Evolutionary conservation across 768 basidiomycete species (phyloP).

Genomic region (Gautieria morchelliformis): DNA sequence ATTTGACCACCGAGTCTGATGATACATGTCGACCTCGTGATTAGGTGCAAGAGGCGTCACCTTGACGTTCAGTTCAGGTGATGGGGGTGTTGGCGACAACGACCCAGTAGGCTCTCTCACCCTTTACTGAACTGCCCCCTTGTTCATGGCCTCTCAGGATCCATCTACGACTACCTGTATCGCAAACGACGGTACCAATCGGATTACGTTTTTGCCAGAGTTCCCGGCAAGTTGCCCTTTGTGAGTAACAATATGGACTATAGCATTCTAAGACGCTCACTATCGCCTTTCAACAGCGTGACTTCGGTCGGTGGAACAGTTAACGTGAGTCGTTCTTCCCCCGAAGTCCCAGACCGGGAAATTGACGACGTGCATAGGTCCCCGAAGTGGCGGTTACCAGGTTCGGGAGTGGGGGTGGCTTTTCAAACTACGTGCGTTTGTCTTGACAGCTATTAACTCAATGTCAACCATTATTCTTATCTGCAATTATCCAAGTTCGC

Average conservation of each 20-base stretch:
- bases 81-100: slow-evolving; percentile 60
- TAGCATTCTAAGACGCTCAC: not conserved
- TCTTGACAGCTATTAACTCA: not conserved
- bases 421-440: slow-evolving; percentile 1
- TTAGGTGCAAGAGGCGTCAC: slow-evolving; percentile 60
- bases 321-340: slow-evolving; percentile 18
- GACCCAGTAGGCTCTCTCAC: slow-evolving; percentile 19
- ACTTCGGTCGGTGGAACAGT: slow-evolving; percentile 64
- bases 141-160: slow-evolving; percentile 17
- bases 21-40: not conserved
- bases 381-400: slow-evolving; percentile 4
- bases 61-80: slow-evolving; percentile 56
- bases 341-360: not conserved
- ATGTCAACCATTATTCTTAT: not conserved
- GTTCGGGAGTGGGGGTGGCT: slow-evolving; percentile 5
- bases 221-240: slow-evolving; percentile 52
- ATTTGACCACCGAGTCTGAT: not conserved
- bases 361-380: not conserved
- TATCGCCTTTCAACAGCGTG: slow-evolving; percentile 32
- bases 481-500: not conserved
- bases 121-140: not conserved
- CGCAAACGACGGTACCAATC: slow-evolving; percentile 49
- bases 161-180: slow-evolving; percentile 44
- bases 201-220: slow-evolving; percentile 36
- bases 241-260: slow-evolving; percentile 16